Percentiles rank a stretch among this genome's conserved stretches.
phyloP scores from a whole-genome alignment of 306 rosid genomes.

The Fragaria vesca region DNA sequence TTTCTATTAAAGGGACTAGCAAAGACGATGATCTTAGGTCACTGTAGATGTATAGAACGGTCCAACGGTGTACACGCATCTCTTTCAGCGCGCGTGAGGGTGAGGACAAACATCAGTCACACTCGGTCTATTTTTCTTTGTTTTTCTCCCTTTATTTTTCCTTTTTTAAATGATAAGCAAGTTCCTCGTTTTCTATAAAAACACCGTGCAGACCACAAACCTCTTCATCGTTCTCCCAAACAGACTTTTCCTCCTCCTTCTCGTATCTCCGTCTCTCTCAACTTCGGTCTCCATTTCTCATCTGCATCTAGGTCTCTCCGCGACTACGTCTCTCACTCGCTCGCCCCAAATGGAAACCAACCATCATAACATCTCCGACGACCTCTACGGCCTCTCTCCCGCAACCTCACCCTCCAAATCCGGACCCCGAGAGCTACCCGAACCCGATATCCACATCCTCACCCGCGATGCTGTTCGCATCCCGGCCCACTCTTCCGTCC shows the following conservation, averaged over 20 bases:
- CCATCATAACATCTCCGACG: neutral
- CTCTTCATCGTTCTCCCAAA: neutral
- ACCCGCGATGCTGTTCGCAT: slow-evolving; percentile 66
- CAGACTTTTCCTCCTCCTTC: neutral
- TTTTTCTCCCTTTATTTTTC: neutral
- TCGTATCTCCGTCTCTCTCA: slow-evolving; percentile 5
- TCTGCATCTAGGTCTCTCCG: neutral
- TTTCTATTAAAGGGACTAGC: too few relatives aligned
- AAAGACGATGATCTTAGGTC: too few relatives aligned
- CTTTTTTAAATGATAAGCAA: neutral
- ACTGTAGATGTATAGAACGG: too few relatives aligned
- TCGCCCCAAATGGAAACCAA: slow-evolving; percentile 22
- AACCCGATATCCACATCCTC: slow-evolving; percentile 64
- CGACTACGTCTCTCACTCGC: neutral
- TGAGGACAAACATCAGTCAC: neutral
- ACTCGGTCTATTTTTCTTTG: neutral
- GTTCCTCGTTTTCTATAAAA: slow-evolving; percentile 18
- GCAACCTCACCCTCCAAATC: neutral
- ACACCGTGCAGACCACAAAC: neutral
- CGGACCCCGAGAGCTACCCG: slow-evolving; percentile 43
- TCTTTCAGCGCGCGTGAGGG: slow-evolving; percentile 7
- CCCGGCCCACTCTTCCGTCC: slow-evolving; percentile 67
- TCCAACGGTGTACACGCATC: too few relatives aligned
- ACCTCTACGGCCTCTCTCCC: slow-evolving; percentile 18
- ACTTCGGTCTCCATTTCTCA: neutral